Conservation (phyloP, 345 rosid species). For the Iberis pinnata region DNA sequence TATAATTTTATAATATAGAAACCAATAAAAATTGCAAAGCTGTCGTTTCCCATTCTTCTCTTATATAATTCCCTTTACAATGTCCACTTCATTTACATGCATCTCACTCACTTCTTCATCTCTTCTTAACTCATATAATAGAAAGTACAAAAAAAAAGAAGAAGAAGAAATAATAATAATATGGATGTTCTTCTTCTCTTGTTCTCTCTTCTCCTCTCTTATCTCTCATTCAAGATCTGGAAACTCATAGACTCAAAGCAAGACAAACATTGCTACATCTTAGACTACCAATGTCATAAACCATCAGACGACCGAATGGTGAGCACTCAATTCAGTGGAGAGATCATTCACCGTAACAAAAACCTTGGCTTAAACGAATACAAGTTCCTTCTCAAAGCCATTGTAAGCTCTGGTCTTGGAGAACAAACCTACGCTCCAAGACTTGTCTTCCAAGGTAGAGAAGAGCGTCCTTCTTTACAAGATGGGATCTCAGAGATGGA, state of each 20-base stretch:
- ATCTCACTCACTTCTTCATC: conserved; percentile 25
- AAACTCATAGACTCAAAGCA: conserved; percentile 36
- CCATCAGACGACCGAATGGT: conserved; percentile 55
- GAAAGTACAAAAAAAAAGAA: neutral
- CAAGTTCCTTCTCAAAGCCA: conserved; percentile 59
- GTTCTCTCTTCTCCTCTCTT: conserved; percentile 28
- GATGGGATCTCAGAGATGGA: conserved; percentile 80
- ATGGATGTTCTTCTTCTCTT: conserved; percentile 41
- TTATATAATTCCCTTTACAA: conserved; percentile 27
- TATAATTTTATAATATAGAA: conserved; percentile 14
- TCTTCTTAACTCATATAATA: conserved; percentile 17
- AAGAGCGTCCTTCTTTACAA: conserved; percentile 48
- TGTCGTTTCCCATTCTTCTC: conserved; percentile 21
- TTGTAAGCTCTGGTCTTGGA: conserved; percentile 63
- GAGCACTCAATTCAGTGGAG: conserved; percentile 40
- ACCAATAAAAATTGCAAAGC: conserved; percentile 25
- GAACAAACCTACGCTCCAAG: conserved; percentile 68
- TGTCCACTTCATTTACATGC: conserved; percentile 16
- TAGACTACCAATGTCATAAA: conserved; percentile 58
- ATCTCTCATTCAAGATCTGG: conserved; percentile 34
- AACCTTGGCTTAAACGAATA: conserved; percentile 51
- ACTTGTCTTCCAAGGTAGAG: conserved; percentile 44
- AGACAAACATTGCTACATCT: conserved; percentile 48
- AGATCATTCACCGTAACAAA: conserved; percentile 38
- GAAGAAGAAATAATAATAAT: neutral